Base-by-base conservation (phyloP, 2,329 filamentous ascomycete species). In the Dothistroma pini region DNA sequence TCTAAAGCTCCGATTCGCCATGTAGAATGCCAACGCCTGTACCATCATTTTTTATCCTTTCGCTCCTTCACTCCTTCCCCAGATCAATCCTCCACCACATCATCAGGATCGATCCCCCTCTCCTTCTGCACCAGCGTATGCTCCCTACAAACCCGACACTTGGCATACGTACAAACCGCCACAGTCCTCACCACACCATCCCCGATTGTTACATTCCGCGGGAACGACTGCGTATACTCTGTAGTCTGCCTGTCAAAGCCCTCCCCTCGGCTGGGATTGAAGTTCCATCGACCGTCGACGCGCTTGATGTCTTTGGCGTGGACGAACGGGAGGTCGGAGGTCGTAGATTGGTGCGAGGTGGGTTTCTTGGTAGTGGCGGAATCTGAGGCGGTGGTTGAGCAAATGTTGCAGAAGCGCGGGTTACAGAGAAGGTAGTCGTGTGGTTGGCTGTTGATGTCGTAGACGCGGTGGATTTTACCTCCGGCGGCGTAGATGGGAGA, bases 381-480 rank as follows among this genome's bases (percentile, higher is more conserved):
- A 12, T 21, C 31, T 8, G 10, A 10, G 16, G 19, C 31, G 49
- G 48, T 53, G 14, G 10, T 12, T 4, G 19, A 41, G 56, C 56
- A 58, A 34, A 31, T 2, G 12, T 14, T 19, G 49, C 56, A 58
- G 48, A 58, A 52, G 10, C 10, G 5, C 3, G 56, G 48, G 19
- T 35, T 58, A 49, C 56, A 58, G 48, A 58, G 11, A 11, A 53
- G 29, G 38, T 31, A 31, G 41, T 56, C 38, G 54, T 16, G 5
- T 29, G 22, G 31, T 8, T n/a, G 38, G 21, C 19, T 19, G 11
- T 47, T 56, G 35, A 29, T 3, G 35, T 52, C 49, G 19, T n/a
- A 9, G 9, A 58, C 49, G 32, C 56, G 48, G 41, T 58, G 34
- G 49, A 53, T 34, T 44, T 53, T 58, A 49, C 54, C 54, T 38